phyloP scores from a whole-genome alignment of 106 monocot genomes.

The Posidonia australis region DNA sequence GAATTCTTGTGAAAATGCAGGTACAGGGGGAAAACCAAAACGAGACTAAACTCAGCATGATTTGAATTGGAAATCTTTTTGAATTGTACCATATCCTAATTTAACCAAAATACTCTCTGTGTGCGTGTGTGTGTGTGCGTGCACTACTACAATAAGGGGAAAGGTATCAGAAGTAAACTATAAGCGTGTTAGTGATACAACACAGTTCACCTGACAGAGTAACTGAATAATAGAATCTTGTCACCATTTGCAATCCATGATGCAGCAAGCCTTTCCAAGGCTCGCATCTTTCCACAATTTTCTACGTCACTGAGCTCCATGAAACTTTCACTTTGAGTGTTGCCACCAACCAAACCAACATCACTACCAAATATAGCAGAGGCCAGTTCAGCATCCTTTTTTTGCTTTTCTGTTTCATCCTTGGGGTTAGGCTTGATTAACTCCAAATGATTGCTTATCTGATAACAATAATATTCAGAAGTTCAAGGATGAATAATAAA shows the following conservation, averaged over 20 bases:
- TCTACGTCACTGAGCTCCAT: conserved; percentile 96
- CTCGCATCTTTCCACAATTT: conserved; percentile 94
- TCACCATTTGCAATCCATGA: conserved; percentile 65
- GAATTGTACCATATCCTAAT: no score
- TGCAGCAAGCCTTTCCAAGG: conserved; percentile 57
- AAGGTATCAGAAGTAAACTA: no score
- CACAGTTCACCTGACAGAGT: conserved; percentile 69
- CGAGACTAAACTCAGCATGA: no score
- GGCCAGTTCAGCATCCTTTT: conserved; percentile 89
- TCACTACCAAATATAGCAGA: conserved; percentile 65
- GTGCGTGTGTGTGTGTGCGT: no score
- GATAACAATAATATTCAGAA: neutral
- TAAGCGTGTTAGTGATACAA: neutral
- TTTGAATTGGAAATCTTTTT: no score
- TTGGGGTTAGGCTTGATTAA: conserved; percentile 90
- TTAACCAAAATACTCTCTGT: no score
- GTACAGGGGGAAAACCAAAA: no score
- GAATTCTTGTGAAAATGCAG: no score
- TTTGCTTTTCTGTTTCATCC: conserved; percentile 88
- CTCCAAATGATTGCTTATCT: conserved; percentile 98
- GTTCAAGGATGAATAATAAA: conserved; percentile 1
- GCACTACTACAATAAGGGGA: no score
- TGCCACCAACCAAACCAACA: conserved; percentile 67
- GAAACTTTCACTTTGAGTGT: conserved; percentile 65
- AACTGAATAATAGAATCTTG: conserved; percentile 93